Percentiles rank a stretch among this genome's conserved stretches.
phyloP scores from a whole-genome alignment of 2,329 filamentous ascomycete genomes.

The Talaromyces pinophilus region DNA sequence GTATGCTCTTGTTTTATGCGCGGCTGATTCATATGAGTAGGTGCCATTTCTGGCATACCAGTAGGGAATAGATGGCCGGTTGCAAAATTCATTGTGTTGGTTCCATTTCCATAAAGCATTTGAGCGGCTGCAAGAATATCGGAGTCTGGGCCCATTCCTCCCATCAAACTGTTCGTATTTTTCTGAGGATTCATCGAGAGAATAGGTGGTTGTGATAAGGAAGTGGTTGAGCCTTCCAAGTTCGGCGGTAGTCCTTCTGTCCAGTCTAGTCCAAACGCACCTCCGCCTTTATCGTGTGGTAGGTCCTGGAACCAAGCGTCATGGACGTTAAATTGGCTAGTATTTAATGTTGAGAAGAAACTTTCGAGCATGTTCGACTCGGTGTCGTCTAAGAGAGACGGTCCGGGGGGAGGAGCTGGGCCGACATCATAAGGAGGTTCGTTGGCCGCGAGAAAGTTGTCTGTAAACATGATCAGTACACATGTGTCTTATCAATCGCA shows the following conservation, averaged over 20 bases:
- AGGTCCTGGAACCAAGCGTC: constrained; percentile 41
- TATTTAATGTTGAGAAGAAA: constrained; percentile 47
- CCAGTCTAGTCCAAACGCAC: constrained; percentile 40
- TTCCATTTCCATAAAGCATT: constrained; percentile 46
- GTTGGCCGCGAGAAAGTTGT: constrained; percentile 38
- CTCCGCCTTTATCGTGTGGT: constrained; percentile 32
- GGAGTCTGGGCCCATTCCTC: constrained; percentile 32
- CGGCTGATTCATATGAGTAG: constrained; percentile 25
- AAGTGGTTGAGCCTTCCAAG: constrained; percentile 67
- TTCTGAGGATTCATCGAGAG: constrained; percentile 34
- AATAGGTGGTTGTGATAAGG: constrained; percentile 57
- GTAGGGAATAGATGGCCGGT: constrained; percentile 30
- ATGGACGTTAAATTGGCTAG: constrained; percentile 39
- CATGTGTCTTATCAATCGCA: not conserved
- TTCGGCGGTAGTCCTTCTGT: constrained; percentile 59
- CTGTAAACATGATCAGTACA: constrained; percentile 25
- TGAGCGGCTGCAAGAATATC: constrained; percentile 62
- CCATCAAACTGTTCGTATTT: constrained; percentile 28
- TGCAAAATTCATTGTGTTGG: constrained; percentile 34
- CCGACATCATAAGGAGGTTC: constrained; percentile 50
- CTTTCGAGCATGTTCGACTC: constrained; percentile 57
- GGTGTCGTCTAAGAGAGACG: constrained; percentile 63
- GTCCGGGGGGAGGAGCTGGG: constrained; percentile 65
- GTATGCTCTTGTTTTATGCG: constrained; percentile 28
- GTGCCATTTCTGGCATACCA: constrained; percentile 29